Evolutionary conservation across 208 protist species (phyloP).

Genomic region (Porcisia hertigi): DNA sequence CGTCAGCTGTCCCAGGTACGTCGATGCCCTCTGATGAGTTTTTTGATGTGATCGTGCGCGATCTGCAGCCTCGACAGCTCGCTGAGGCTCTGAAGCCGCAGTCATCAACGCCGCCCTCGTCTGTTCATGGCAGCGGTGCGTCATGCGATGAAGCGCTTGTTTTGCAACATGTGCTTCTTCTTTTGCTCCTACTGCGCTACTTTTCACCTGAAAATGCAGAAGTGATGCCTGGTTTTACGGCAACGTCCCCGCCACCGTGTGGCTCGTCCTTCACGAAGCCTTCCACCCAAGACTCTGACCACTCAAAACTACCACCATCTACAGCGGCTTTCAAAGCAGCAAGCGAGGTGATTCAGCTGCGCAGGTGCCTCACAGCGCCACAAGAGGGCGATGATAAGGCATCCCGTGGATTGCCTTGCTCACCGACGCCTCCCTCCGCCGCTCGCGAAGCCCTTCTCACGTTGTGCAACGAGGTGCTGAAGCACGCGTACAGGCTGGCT

Average conservation of each 20-base stretch:
- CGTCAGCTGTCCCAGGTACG: slow-evolving; percentile 9
- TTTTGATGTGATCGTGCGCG: slow-evolving; percentile 19
- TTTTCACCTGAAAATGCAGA: slow-evolving; percentile 7
- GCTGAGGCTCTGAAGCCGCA: slow-evolving; percentile 10
- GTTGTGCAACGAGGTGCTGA: slow-evolving; percentile 26
- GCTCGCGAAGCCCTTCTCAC: slow-evolving; percentile 4
- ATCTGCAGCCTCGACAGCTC: slow-evolving; percentile 23
- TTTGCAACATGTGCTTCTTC: slow-evolving; percentile 23
- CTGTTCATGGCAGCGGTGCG: background rate
- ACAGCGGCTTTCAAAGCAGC: slow-evolving; percentile 26
- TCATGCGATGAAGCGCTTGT: slow-evolving; percentile 9
- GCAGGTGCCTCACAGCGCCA: background rate
- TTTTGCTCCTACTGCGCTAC: slow-evolving; percentile 31
- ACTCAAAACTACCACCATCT: slow-evolving; percentile 16
- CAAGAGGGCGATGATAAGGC: background rate
- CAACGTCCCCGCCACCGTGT: slow-evolving; percentile 3
- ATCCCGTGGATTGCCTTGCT: background rate
- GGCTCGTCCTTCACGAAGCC: background rate
- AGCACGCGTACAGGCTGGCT: slow-evolving; percentile 28
- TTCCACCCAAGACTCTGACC: background rate
- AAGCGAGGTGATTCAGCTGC: slow-evolving; percentile 28
- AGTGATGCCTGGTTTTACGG: background rate
- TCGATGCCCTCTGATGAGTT: slow-evolving; percentile 21
- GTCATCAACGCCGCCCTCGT: background rate
- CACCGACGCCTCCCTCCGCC: background rate